Percentiles rank a stretch among this genome's conserved stretches.
phyloP scores from a whole-genome alignment of 768 basidiomycete genomes.

The Macrolepiota dolichaula region DNA sequence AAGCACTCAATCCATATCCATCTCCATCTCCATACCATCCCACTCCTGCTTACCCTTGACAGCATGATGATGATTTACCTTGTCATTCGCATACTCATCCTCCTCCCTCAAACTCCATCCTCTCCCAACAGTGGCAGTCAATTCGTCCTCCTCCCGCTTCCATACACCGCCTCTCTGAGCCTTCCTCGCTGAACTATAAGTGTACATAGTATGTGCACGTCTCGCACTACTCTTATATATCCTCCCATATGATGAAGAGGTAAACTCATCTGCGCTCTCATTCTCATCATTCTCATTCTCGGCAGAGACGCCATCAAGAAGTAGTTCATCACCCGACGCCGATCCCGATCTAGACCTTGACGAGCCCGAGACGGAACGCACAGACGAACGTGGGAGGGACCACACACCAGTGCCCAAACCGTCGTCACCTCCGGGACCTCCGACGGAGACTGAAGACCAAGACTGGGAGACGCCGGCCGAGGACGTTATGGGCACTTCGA shows the following conservation, averaged over 20 bases:
- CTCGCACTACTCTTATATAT: constrained; percentile 11
- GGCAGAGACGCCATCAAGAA: constrained; percentile 20
- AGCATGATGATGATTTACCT: too few species aligned
- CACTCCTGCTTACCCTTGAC: constrained; percentile 45
- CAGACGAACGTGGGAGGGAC: constrained; percentile 54
- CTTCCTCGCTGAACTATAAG: constrained; percentile 7
- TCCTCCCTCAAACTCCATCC: constrained; percentile 43
- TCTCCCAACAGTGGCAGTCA: constrained; percentile 18
- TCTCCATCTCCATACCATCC: constrained; percentile 44
- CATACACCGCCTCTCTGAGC: constrained; percentile 15
- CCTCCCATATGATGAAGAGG: constrained; percentile 9
- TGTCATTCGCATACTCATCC: constrained; percentile 38
- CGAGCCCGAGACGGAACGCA: constrained; percentile 39
- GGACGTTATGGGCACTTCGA: too few species aligned
- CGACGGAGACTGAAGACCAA: constrained; percentile 21
- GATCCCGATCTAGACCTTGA: constrained; percentile 31
- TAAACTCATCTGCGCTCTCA: constrained; percentile 25
- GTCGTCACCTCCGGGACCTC: not conserved
- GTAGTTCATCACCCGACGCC: constrained; percentile 17
- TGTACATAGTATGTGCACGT: constrained; percentile 16
- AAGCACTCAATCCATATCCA: constrained; percentile 58
- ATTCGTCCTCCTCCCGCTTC: constrained; percentile 44
- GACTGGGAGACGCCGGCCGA: constrained; percentile 5
- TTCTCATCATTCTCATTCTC: constrained; percentile 28
- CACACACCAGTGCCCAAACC: constrained; percentile 33